phyloP scores from a whole-genome alignment of 1,139 yeast species.

The Saccharomyces pastorianus region DNA sequence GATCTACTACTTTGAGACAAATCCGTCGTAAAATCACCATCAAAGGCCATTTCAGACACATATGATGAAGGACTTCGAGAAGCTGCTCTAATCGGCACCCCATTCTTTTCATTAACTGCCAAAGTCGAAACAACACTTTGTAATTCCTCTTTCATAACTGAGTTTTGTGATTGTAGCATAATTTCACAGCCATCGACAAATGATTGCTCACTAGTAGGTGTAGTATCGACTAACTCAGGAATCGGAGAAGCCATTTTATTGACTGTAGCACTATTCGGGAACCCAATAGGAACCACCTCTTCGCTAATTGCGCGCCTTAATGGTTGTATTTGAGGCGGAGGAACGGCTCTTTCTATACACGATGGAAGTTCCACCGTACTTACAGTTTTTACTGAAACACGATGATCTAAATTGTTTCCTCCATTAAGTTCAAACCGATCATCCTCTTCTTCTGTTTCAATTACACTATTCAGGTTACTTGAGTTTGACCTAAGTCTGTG shows the following conservation, averaged over 20 bases:
- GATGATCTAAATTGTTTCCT: background rate
- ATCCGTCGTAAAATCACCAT: background rate
- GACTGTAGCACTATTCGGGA: background rate
- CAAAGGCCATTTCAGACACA: background rate
- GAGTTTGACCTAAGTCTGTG: background rate
- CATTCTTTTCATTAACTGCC: conserved; percentile 2
- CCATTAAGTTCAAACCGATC: background rate
- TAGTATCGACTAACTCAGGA: too few species aligned
- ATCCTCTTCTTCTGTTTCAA: conserved; percentile 10
- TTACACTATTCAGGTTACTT: conserved; percentile 5
- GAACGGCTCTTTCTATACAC: background rate
- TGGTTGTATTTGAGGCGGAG: background rate
- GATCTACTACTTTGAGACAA: background rate
- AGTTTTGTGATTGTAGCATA: background rate
- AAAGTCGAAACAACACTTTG: conserved; percentile 1
- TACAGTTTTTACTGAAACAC: background rate
- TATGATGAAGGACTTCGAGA: background rate
- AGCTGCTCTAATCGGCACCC: background rate
- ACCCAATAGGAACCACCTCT: background rate
- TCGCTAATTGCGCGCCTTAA: background rate
- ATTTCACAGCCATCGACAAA: background rate
- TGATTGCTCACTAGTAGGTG: too few species aligned
- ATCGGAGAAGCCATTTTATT: background rate
- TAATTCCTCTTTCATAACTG: background rate
- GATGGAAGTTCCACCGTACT: too few species aligned